Evolutionary conservation across 1,284 basidiomycete species (phyloP), one percentile per base, ranked within the genome.

Genomic region (Pseudozyma pruni): DNA sequence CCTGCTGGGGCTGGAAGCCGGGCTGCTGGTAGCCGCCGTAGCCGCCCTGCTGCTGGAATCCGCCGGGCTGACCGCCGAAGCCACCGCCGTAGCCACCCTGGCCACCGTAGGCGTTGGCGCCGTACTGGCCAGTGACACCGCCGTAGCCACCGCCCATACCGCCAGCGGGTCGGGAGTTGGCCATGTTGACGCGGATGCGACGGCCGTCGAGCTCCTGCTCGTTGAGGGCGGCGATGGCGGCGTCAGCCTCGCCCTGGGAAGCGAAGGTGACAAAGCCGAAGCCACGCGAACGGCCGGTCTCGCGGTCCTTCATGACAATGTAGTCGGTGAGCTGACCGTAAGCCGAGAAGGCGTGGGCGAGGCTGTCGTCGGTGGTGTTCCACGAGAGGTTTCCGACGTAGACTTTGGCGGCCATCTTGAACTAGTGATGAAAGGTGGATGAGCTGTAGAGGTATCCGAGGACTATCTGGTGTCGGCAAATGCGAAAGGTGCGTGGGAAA

Each of bases 161-260:
- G 46, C 84, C 79, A 61, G 87, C 67, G 42, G 76, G 86, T 74
- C 91, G 89, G 55, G 92, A 90, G 83, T 96, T 97, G 74, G 94
- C 94, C 73, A 96, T 86, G 86, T 97, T 97, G 68, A 97, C 94
- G 59, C 86, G 84, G 83, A 98, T 90, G 76, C 91, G 88, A 76
- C 94, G 89, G 64, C 94, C 93, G 84, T 98, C 94, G 76, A 98
- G 89, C 80, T 95, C 92, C 79, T 91, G 89, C 83, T 97, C 94
- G 85, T 97, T 91, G 83, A 96, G 86, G 43, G 84, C 85, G 57
- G 74, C 74, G 82, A 96, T 95, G 54, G 94, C 93, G 63, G 86
- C 86, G 46, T 91, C 86, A 54, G 94, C 94, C 85, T 96, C 92
- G 53, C 81, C 79, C 67, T 83, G 78, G 35, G 78, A 67, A 49